Evolutionary conservation across 495 filamentous ascomycete genomes (phyloP), one percentile per base, ranked within the genome.

Genomic region (Xylaria grammica): DNA sequence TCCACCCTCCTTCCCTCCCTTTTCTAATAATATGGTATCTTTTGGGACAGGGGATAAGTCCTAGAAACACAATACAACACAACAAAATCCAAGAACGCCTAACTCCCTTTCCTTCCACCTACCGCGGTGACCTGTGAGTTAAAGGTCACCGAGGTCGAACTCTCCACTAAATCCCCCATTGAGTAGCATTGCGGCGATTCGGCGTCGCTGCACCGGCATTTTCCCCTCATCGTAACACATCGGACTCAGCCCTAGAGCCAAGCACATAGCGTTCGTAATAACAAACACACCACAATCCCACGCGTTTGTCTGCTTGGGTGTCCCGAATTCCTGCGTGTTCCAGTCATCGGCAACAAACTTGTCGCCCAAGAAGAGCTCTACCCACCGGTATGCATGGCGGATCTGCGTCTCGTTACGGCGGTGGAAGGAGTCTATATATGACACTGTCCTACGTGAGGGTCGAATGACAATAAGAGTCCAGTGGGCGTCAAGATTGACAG

Each of bases 251-350:
- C 87, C 88, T 8, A 90, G 69, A 0, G 87, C 81, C 24, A 93
- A 70, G 68, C 88, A 90, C 60, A 91, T 88, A 36, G 88, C 88
- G 36, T 90, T 93, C 0, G 89, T 90, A 20, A 90, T 83, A 4
- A 88, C 82, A 68, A 94, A 96, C 3, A 93, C 89, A 6, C 93
- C 93, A 63, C 93, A 97, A 70, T 97, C 93, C 62, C 78, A 86
- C 0, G 83, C 83, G 67, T 96, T 96, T 51, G 77, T 77, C 66
- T 97, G 93, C 8, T 67, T 71, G 0, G 88, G 86, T 5, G 74
- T 74, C 0, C 69, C 75, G 7, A 79, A 76, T 1, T 80, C 71
- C 2, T 85, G 74, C 0, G 81, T 73, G 1, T 66, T 74, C 92
- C 93, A 96, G 34, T 95, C 89, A 0, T 74, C 74, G 20, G 82